These are phyloP conservation scores for Mediolabrus comicus DNA, from an alignment of 108 stramenopile species.

Conservation along the genomic window DNA sequence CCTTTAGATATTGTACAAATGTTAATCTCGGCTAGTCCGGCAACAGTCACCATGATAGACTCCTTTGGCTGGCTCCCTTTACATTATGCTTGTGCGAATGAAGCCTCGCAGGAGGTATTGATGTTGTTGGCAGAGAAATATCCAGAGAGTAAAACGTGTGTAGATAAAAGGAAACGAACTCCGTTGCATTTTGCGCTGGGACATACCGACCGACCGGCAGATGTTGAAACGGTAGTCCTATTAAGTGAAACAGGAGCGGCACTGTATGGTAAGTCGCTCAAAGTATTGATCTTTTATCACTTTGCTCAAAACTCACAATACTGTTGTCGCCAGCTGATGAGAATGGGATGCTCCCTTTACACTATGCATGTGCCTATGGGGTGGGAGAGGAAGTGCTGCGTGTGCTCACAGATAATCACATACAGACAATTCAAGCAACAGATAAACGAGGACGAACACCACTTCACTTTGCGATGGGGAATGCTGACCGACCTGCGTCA, in stretches of 20 bases:
- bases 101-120: conserved; percentile 55
- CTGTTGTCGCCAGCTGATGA: too few relatives aligned
- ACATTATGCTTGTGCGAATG: conserved; percentile 70
- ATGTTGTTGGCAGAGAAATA: conserved; percentile 49
- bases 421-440: conserved; percentile 48
- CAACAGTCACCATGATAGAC: conserved; percentile 33
- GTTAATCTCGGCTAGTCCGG: conserved; percentile 11
- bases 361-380: conserved; percentile 88
- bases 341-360: conserved; percentile 81
- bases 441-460: conserved; percentile 67
- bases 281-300: too few relatives aligned
- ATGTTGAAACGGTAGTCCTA: conserved; percentile 46
- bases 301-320: too few relatives aligned
- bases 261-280: too few relatives aligned
- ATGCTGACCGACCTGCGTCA: conserved; percentile 63
- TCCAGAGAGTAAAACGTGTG: conserved; percentile 33
- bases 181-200: conserved; percentile 57
- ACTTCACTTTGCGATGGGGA: conserved; percentile 78
- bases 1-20: conserved; percentile 37
- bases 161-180: conserved; percentile 27
- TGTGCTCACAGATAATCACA: conserved; percentile 59
- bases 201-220: conserved; percentile 50
- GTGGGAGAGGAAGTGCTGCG: conserved; percentile 65
- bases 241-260: conserved; percentile 64
- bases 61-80: conserved; percentile 64